Evolutionary conservation across 2,329 filamentous ascomycete genomes (phyloP).

Genomic region (Xylariaceae sp.): DNA sequence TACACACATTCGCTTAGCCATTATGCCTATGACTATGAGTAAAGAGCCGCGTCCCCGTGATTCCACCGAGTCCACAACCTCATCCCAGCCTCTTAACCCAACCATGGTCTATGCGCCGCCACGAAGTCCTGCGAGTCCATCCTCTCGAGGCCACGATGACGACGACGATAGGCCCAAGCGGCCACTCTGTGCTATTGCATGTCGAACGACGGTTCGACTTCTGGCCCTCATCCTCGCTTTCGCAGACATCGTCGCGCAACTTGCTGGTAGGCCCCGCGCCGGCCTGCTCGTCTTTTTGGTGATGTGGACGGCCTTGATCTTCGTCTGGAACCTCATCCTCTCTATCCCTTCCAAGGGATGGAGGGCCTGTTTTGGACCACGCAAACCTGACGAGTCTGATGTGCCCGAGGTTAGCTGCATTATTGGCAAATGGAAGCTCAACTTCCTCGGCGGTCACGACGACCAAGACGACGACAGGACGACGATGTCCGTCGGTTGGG

Average conservation of each 20-base stretch:
- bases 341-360: not conserved
- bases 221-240: slow-evolving; percentile 11
- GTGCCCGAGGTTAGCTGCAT: not conserved
- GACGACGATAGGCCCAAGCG: not conserved
- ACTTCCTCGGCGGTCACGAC: not conserved
- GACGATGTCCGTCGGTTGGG: not conserved
- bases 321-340: slow-evolving; percentile 1
- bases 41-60: not conserved
- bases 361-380: not conserved
- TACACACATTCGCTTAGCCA: slow-evolving; percentile 1
- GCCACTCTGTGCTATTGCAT: not conserved
- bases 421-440: slow-evolving; percentile 6
- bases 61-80: slow-evolving; percentile 13
- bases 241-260: not conserved
- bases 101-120: not conserved
- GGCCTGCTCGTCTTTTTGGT: not conserved
- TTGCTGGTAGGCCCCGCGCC: no score
- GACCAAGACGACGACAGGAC: not conserved
- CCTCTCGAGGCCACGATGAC: not conserved
- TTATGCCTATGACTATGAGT: not conserved
- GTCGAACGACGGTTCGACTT: not conserved
- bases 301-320: not conserved
- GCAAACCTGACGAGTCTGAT: not conserved
- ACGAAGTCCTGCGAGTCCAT: not conserved
- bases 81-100: slow-evolving; percentile 6